Evolutionary conservation across 352 stramenopile genomes (phyloP), one percentile per base, ranked within the genome.

Genomic region (Pythium volutum): DNA sequence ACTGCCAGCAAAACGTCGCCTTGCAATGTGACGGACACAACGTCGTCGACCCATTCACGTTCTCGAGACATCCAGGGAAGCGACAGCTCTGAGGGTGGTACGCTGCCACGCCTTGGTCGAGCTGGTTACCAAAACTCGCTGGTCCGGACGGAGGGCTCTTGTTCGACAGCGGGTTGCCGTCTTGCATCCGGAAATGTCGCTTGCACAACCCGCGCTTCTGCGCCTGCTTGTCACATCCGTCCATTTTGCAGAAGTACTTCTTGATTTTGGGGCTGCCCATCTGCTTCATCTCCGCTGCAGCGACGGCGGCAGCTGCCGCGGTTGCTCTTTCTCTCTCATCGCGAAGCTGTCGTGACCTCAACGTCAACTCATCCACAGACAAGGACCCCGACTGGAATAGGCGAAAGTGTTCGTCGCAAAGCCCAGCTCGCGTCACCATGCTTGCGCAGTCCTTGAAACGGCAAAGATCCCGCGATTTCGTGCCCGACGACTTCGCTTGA

Each of bases 161-260:
- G 15, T 3, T 42, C 14, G 47, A 11, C 8, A 49, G 18, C 0
- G 39, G 20, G 12, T 58, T 59, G 20, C 65, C 64, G 36, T 73
- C 66, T 52, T 84, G 72, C 42, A 79, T 36, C 22, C 76, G 79
- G 59, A 84, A 82, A 48, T 89, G 79, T 11, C 79, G 75, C 52
- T 89, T 88, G 64, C 77, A 91, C 38, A 86, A 63, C 11, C 79
- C 77, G 22, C 57, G 66, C 25, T 82, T 84, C 51, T 91, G 81
- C 48, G 76, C 76, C 61, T 88, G 77, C 50, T 88, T 88, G 12
- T 69, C 72, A 51, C 79, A 91, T 0, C 74, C 76, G 18, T 87
- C 76, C 23, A 72, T 68, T 62, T 74, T 81, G 70, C 81, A 90
- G 42, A 81, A 88, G 50, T 88, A 89, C 56, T 87, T 89, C 50